These are phyloP conservation scores for Dendrobium huoshanense DNA, from an alignment of 106 monocot species.

Conservation along the genomic window DNA sequence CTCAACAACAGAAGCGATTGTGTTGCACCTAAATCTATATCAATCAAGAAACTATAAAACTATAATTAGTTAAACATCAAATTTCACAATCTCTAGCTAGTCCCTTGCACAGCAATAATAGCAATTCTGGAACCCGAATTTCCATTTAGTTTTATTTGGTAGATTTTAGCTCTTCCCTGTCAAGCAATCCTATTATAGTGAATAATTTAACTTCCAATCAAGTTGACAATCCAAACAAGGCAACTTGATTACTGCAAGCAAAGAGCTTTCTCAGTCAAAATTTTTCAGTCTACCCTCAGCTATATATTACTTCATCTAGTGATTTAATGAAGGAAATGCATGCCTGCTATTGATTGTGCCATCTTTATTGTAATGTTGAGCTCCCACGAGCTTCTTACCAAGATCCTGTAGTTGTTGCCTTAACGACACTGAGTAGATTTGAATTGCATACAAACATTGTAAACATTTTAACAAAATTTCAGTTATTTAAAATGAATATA, in stretches of 20 bases:
- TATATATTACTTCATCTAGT: background rate
- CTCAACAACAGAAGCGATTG: background rate
- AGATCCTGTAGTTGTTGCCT: constrained; percentile 91
- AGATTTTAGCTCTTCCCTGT: no score
- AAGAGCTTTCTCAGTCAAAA: background rate
- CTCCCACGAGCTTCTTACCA: constrained; percentile 86
- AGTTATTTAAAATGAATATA: background rate
- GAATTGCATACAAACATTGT: constrained; percentile 5
- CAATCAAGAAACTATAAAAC: background rate
- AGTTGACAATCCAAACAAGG: background rate
- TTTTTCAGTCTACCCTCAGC: background rate
- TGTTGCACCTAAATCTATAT: background rate
- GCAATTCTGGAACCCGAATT: no score
- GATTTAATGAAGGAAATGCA: constrained; percentile 5
- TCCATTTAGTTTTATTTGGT: no score
- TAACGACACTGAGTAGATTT: constrained; percentile 89
- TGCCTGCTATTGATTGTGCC: constrained; percentile 68
- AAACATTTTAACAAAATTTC: background rate
- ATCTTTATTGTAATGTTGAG: constrained; percentile 95
- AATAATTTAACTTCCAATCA: background rate
- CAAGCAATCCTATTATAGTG: background rate
- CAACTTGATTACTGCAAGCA: background rate
- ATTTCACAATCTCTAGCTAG: no score
- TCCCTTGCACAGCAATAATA: no score
- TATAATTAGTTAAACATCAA: no score